Evolutionary conservation across 2,329 filamentous ascomycete species (phyloP), one percentile per base, ranked within the genome.

Genomic region (Elsinoe perseae): DNA sequence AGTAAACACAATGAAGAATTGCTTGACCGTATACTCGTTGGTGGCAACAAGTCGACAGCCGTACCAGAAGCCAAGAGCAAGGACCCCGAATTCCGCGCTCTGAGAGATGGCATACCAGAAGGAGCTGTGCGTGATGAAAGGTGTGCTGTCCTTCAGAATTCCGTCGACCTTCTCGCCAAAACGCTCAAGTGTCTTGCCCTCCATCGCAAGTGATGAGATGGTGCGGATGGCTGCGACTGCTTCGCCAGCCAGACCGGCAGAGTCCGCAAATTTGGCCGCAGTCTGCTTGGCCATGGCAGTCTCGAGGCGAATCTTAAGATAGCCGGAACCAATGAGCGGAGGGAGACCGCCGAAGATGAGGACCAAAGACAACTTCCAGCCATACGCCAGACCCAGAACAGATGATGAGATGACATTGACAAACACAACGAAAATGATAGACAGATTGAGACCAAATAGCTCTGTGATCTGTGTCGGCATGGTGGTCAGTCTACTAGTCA

Each of bases 321-420:
- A 81, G 2, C 74, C 75, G 9, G 77, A 74, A 3, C 68, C 61
- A 6, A 81, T 68, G 2, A 80, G 74, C 6, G 77, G 67, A 1
- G 80, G 80, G 55, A 80, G 66, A 0, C 75, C 72, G 1, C 86
- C 80, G 62, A 82, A 85, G 7, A 83, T 72, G 0, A 80, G 78
- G 0, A 91, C 83, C 0, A 89, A 71, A 0, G 84, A 81, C 7
- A 92, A 75, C 66, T 89, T 91, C 87, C 87, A 91, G 1, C 85
- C 84, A 65, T 85, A 89, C 3, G 78, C 74, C 63, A 88, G 89
- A 1, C 84, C 77, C 53, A 91, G 85, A 42, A 78, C 73, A 12
- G 88, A 70, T 6, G 80, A 81, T 0, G 85, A 86, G 7, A 81
- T 63, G 2, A 91, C 69, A 50, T 80, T 85, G 65, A 88, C 84